Base-by-base conservation (phyloP, 1,284 basidiomycete genomes). In the Hemileccinum hortonii region DNA sequence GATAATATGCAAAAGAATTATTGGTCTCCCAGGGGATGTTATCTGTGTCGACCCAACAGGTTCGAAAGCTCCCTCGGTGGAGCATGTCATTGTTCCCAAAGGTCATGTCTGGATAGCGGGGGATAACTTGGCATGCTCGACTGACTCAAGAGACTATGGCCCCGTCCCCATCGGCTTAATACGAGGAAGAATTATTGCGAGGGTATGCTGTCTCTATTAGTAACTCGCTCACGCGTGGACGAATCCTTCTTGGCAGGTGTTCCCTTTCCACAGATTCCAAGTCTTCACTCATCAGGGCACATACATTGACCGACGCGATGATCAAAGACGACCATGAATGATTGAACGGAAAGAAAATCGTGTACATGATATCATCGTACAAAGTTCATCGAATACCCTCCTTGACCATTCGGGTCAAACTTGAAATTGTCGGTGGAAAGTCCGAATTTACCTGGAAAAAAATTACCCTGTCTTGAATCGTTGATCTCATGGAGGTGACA, bases 301-400 rank as follows among this genome's bases (percentile, higher is more conserved):
- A 41, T 75, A 72, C 60, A 66, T 85, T 37, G 73, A 79, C 53
- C 77, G 61, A 61, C 49, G 18, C 44, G 42, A 53, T 41, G 38
- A 19, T 3, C 22, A 41, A 60, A 29, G 43, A 47, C 18, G 43
- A 19, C 8, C 42, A 35, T 24, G 40, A 37, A 21, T 41, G n/a
- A 40, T 42, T 11, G 60, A 43, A 45, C 40, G 26, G 26, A 26
- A 26, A 26, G 26, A 32, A 47, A 38, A 22, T 26, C 21, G 30
- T 32, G 12, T 32, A 32, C 26, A 26, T 26, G 2, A 22, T 37
- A 35, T 70, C 73, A 83, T 58, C 63, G 76, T 29, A 77, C 75
- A 62, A 98, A 98, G 61, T 93, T 90, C 80, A 98, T 83, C 2
- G 88, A 91, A 74, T 98, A 98, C 0, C 95, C 93, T 26, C 96